Conservation (phyloP, 2,329 filamentous ascomycete species). For the Ampelomyces quisqualis region DNA sequence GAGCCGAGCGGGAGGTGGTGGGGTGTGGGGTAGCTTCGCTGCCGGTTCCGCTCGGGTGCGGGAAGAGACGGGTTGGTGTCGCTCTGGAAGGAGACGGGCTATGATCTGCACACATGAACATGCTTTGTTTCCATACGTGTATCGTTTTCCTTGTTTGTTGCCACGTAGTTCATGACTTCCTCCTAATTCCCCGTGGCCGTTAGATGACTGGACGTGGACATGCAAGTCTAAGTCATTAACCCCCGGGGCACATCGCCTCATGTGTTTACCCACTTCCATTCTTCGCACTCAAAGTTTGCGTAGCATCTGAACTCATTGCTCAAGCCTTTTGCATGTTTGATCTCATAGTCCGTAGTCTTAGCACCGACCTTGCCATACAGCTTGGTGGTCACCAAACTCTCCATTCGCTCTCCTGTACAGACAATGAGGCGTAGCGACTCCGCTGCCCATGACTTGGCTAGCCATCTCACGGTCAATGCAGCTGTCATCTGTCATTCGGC, state of each 20-base stretch:
- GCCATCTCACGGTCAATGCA: constrained; percentile 73
- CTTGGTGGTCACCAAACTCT: constrained; percentile 57
- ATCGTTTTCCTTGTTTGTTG: no score
- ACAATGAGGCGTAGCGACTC: constrained; percentile 56
- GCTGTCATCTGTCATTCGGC: constrained; percentile 48
- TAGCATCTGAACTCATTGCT: constrained; percentile 83
- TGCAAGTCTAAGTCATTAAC: not conserved
- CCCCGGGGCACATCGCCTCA: constrained; percentile 1
- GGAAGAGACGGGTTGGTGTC: not conserved
- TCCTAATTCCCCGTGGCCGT: no score
- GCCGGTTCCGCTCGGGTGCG: constrained; percentile 1
- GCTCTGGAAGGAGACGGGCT: no score
- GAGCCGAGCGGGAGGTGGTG: constrained; percentile 18
- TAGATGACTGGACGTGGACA: no score
- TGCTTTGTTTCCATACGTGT: no score
- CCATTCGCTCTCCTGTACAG: constrained; percentile 79
- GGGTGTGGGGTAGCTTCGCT: constrained; percentile 24
- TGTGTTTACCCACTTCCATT: constrained; percentile 41
- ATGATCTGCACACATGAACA: no score
- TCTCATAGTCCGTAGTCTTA: constrained; percentile 66
- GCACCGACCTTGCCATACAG: constrained; percentile 67
- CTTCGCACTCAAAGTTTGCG: constrained; percentile 69
- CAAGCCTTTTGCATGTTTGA: constrained; percentile 68
- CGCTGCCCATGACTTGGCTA: constrained; percentile 56
- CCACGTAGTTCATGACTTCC: no score